These are phyloP conservation scores for Suillus decipiens DNA, from an alignment of 768 basidiomycete species.

Conservation along the genomic window DNA sequence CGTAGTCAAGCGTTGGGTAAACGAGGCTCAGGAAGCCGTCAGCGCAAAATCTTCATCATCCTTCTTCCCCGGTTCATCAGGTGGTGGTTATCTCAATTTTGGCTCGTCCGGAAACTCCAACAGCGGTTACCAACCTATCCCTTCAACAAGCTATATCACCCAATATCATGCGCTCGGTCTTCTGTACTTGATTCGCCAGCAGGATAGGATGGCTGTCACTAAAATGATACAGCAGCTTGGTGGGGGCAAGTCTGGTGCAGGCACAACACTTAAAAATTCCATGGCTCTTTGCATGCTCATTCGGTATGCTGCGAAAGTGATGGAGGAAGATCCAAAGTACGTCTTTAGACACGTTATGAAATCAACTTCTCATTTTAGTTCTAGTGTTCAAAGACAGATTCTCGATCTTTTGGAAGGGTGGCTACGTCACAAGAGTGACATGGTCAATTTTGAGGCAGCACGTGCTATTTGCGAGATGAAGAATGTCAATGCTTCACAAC, in stretches of 20 bases:
- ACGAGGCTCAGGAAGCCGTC: constrained; percentile 96
- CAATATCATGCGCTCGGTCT: constrained; percentile 97
- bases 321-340: constrained; percentile 98
- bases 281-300: constrained; percentile 99
- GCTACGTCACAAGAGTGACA: constrained; percentile 98
- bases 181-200: constrained; percentile 92
- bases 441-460: constrained; percentile 99
- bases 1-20: constrained; percentile 99
- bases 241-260: constrained; percentile 81
- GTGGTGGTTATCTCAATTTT: constrained; percentile 71
- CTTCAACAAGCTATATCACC: constrained; percentile 88
- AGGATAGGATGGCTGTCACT: constrained; percentile 98
- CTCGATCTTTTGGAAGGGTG: constrained; percentile 92
- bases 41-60: constrained; percentile 79
- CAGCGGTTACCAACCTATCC: constrained; percentile 72
- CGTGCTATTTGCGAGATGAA: constrained; percentile 97
- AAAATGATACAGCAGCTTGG: constrained; percentile 99
- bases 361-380: constrained; percentile 9
- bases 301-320: constrained; percentile 96
- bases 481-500: constrained; percentile 71
- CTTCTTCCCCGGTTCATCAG: constrained; percentile 59
- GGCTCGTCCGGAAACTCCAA: constrained; percentile 53
- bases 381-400: constrained; percentile 89
- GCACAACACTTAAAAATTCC: constrained; percentile 87
- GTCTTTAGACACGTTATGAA: constrained; percentile 27